Evolutionary conservation across 768 basidiomycete genomes (phyloP), one percentile per base, ranked within the genome.

Genomic region (Atractiella rhizophila): DNA sequence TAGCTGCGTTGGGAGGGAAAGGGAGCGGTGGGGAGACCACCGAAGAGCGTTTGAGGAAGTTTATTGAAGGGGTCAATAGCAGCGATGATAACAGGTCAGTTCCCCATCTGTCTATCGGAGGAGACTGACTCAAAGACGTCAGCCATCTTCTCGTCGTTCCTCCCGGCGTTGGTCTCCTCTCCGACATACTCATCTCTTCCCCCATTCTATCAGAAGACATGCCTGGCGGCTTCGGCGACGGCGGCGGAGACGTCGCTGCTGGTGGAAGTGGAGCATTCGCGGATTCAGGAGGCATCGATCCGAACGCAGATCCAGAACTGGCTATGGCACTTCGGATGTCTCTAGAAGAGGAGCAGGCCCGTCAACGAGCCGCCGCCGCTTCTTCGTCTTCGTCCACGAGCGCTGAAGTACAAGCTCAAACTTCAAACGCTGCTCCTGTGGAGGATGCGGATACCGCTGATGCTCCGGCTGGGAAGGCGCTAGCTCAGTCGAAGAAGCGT

Each of bases 261-360:
- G 66, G 66, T 19, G 64, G 63, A 19, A 59, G 56, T 1, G 56
- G 52, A 11, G 66, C 64, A 36, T n/a, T n/a, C n/a, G 64, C 64
- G 52, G 83, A 79, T 50, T 81, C 81, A 54, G 86, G 83, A 50
- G 80, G 79, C 7, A 74, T 98, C 4, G 91, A 96, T 59, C 88
- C 91, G 4, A 81, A 72, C 56, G 66, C 94, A 45, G 88, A 96
- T 56, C 88, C 88, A 0, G 88, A 96, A 57, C 66, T 98, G 35
- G 88, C 91, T 2, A 83, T 94, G 82, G 86, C 85, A 9, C 68
- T 98, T 30, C 77, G 86, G 27, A 81, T 96, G 79, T 94, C 86
- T 1, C 73, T 96, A 68, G 80, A 88, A 62, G 85, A 91, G 56
- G 82, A 83, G 37, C 72, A 74, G 54, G 81, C 80, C 15, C 73